Percentiles rank a stretch among this genome's conserved stretches.
phyloP scores from a whole-genome alignment of 2,329 filamentous ascomycete species.

The Biscogniauxia mediterranea region DNA sequence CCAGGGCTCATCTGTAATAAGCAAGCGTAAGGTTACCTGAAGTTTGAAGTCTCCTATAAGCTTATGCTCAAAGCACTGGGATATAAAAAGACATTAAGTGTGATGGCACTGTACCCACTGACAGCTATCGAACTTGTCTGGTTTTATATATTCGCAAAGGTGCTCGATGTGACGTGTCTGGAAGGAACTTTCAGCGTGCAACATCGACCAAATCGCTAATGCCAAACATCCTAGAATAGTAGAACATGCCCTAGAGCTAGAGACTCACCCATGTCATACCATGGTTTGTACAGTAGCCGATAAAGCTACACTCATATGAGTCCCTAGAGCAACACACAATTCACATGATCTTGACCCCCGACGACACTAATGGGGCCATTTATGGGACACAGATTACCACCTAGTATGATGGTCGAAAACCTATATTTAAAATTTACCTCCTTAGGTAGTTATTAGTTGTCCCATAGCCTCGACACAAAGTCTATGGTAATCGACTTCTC shows the following conservation, averaged over 20 bases:
- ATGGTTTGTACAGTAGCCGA: background rate
- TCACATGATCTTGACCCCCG: too few species aligned
- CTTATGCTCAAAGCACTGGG: background rate
- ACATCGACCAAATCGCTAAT: background rate
- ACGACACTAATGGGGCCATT: too few species aligned
- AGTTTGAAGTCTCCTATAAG: background rate
- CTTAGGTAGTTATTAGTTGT: too few species aligned
- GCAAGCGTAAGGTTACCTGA: background rate
- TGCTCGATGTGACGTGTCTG: background rate
- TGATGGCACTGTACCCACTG: background rate
- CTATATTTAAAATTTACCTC: too few species aligned
- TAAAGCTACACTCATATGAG: too few species aligned
- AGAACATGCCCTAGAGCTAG: background rate
- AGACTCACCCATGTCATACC: background rate
- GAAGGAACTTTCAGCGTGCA: background rate
- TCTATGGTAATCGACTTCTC: too few species aligned
- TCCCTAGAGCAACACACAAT: background rate
- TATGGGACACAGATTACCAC: too few species aligned
- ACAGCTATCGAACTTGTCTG: background rate
- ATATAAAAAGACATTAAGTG: background rate
- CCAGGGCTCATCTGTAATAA: background rate
- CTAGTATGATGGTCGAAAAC: too few species aligned
- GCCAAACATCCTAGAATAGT: background rate
- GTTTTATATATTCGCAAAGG: background rate
- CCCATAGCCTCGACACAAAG: too few species aligned